A percentile compares a stretch with the other conserved stretches of the same genome.
Evolutionary conservation across 2,329 filamentous ascomycete genomes (phyloP).

Genomic region (Arthrinium phaeospermum): DNA sequence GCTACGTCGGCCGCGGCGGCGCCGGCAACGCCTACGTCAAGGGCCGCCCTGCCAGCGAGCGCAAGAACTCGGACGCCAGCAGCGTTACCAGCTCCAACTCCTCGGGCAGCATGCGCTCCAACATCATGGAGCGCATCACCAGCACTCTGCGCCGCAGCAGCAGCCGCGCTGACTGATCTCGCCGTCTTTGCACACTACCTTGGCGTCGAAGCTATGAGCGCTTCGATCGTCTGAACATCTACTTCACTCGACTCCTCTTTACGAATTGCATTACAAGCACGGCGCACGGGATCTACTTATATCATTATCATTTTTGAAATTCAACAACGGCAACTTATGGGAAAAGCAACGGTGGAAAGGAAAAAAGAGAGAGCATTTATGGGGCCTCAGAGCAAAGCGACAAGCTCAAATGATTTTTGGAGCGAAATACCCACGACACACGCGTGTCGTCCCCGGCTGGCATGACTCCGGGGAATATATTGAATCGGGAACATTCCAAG

Average conservation of each 20-base stretch:
- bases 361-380: conserved; percentile 17
- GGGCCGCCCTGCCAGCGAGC: conserved; percentile 20
- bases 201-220: background rate
- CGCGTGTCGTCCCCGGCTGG: conserved; percentile 32
- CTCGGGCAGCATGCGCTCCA: conserved; percentile 35
- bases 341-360: conserved; percentile 18
- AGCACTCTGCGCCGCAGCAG: conserved; percentile 35
- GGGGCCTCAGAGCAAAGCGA: conserved; percentile 42
- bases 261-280: conserved; percentile 4
- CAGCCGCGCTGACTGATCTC: conserved; percentile 10
- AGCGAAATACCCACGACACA: conserved; percentile 26
- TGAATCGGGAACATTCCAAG: conserved; percentile 9
- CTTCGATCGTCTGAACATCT: background rate
- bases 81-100: conserved; percentile 38
- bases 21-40: conserved; percentile 60
- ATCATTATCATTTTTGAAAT: conserved; percentile 4
- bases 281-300: conserved; percentile 23
- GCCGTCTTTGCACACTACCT: conserved; percentile 1
- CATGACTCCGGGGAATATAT: conserved; percentile 34
- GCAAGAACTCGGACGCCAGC: conserved; percentile 39
- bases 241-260: background rate
- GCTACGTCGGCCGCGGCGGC: conserved; percentile 69
- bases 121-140: conserved; percentile 49
- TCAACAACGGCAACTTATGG: background rate
- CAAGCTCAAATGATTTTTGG: conserved; percentile 28